Evolutionary conservation across 106 monocot genomes (phyloP).

Genomic region (Cymbidium sinense): DNA sequence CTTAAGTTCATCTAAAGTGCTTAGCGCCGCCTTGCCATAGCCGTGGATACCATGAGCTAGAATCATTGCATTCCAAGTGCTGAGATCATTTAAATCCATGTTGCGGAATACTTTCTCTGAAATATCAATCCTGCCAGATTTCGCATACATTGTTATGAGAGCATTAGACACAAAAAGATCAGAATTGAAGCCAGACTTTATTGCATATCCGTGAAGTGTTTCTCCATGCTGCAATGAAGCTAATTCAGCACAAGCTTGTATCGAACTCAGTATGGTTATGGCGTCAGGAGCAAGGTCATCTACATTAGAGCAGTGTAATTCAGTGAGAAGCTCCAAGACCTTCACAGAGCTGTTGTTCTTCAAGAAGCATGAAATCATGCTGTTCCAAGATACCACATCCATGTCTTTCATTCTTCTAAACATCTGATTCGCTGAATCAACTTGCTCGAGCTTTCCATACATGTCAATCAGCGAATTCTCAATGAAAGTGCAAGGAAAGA

Average conservation of each 20-base stretch:
- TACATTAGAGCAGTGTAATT: slow-evolving; percentile 5
- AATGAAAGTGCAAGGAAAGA: slow-evolving; percentile 21
- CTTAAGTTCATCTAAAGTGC: slow-evolving; percentile 20
- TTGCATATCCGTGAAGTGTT: slow-evolving; percentile 26
- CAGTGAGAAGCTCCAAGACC: slow-evolving; percentile 20
- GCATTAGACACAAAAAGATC: slow-evolving; percentile 33
- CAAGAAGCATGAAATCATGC: slow-evolving; percentile 28
- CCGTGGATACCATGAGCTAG: slow-evolving; percentile 30
- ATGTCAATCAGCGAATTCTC: slow-evolving; percentile 36
- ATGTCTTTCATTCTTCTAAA: slow-evolving; percentile 21
- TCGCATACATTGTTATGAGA: slow-evolving; percentile 35
- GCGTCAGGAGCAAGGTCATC: slow-evolving; percentile 13
- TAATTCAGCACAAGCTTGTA: slow-evolving; percentile 34
- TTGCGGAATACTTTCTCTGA: slow-evolving; percentile 15
- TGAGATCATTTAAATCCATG: slow-evolving; percentile 24
- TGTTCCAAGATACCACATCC: slow-evolving; percentile 44
- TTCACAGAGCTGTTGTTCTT: slow-evolving; percentile 18
- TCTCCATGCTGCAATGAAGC: slow-evolving; percentile 20
- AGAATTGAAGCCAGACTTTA: slow-evolving; percentile 17
- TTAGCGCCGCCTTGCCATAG: slow-evolving; percentile 24
- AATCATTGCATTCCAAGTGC: slow-evolving; percentile 43
- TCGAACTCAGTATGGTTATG: slow-evolving; percentile 28
- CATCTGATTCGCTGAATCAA: slow-evolving; percentile 15
- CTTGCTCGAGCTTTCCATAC: slow-evolving; percentile 19
- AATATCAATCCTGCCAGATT: slow-evolving; percentile 25